Conservation (phyloP, 306 rosid genomes). For the Lotus japonicus region DNA sequence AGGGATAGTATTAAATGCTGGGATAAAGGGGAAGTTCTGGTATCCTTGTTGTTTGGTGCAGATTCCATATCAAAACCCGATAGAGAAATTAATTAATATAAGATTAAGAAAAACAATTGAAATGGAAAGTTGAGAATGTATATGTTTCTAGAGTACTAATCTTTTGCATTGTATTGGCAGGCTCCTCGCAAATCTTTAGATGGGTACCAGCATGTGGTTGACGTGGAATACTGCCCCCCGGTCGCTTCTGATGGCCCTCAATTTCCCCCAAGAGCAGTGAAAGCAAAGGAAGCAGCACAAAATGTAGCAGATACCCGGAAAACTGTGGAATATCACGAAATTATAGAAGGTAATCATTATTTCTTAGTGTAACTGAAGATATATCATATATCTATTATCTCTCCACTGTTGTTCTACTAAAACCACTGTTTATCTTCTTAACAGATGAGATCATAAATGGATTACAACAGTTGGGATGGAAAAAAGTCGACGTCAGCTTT, state of each 20-base stretch:
- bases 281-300: constrained; percentile 90
- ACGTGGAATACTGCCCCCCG: constrained; percentile 68
- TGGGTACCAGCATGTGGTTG: constrained; percentile 92
- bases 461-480: constrained; percentile 87
- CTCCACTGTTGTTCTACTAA: constrained; percentile 1
- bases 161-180: constrained; percentile 35
- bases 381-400: constrained; percentile 6
- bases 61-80: neutral
- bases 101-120: neutral
- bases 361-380: constrained; percentile 1
- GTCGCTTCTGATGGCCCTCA: constrained; percentile 71
- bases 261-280: constrained; percentile 71
- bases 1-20: neutral
- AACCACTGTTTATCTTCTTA: constrained; percentile 8
- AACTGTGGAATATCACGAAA: constrained; percentile 83
- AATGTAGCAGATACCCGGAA: constrained; percentile 55
- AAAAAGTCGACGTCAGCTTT: constrained; percentile 89
- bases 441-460: constrained; percentile 90
- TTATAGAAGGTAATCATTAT: constrained; percentile 65
- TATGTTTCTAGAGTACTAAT: constrained; percentile 15
- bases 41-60: neutral
- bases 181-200: constrained; percentile 77
- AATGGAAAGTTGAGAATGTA: neutral
- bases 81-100: neutral
- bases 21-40: neutral